Base-by-base conservation (phyloP, 345 rosid species). In the Hypericum androsaemum region DNA sequence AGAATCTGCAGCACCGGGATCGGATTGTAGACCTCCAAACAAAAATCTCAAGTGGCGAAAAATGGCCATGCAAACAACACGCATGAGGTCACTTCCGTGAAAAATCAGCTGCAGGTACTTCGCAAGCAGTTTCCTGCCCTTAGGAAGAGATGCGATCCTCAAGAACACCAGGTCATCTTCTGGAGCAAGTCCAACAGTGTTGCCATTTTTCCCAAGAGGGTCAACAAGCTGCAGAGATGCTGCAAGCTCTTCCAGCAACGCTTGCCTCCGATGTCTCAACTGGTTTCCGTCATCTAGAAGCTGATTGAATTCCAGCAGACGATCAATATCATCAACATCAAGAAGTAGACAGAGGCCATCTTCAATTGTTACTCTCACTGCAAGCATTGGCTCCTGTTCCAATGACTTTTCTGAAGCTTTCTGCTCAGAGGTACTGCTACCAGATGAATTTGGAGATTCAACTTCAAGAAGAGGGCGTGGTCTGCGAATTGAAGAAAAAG, bases 381-480 rank as follows among this genome's bases (percentile, higher is more conserved):
- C 97, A 73, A 88, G 96, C 94, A 92, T 71, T 0, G 98, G 97
- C 61, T 92, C 98, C 70, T 81, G 87, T 62, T 88, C 98, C 56
- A 92, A 72, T 52, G 98, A 90, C 74, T 77, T 88, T 74, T 77
- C 95, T 16, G 77, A 58, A 49, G 56, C 75, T 56, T 66, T 81
- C 43, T 75, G 80, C 57, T 90, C 92, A 8, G 62, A 50, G 56
- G 39, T 77, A 39, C 67, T 77, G 37, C 61, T 65, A 59, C 52
- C 56, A 51, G 80, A 54, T 52, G 87, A 75, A 63, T 70, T 76
- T 43, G 90, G 83, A 50, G 89, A 72, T 54, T 88, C 97, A 41
- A 92, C 74, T 69, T 92, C 98, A 68, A 92, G 96, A 67, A 92
- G 95, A 37, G 95, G 98, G 10, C 98, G 94, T 52, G 98, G 98